Evolutionary conservation across 1,139 yeast genomes (phyloP), one percentile per base, ranked within the genome.

Genomic region (Protomyces macrosporus): DNA sequence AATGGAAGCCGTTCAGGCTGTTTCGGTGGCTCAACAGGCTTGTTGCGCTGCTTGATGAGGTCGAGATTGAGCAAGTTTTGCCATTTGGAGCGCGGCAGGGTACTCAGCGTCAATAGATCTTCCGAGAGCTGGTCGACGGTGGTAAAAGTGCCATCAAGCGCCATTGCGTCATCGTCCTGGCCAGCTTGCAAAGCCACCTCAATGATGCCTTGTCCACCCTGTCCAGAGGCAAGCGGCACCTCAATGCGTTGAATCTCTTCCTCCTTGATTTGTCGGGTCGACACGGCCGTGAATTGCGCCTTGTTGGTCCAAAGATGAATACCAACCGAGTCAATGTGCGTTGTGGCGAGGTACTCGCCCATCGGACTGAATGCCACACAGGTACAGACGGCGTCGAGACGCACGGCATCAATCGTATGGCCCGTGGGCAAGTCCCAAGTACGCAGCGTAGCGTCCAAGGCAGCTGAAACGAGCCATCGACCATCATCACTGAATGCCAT

Each of bases 381-480:
- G 0, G 98, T 90, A 1, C 88, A 96, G 23, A 91, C 91, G 69
- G 81, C 83, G 1, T 88, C 86, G 48, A 93, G 81, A 62, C 80
- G 78, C 14, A 93, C 86, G 68, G 97, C 98, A 76, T 95, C 98
- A 66, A 95, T 90, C 75, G 98, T 91, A 0, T 93, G 90, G 60
- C 98, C 98, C 2, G 97, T 88, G 40, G 98, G 98, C 67, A 95
- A 81, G 74, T 95, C 98, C 98, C 98, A 95, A 0, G 97, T 90
- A 72, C 98, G 82, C 63, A 95, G 80, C 0, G 98, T 91, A 1
- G 90, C 81, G 74, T 95, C 99, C 67, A 91, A 79, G 0, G 90
- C 82, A 0, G 90, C 85, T 33, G 95, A 85, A 10, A 95, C 86
- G 53, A 95, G 78, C 98, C 98, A 95, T 74, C 98, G 84, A 48